phyloP scores from a whole-genome alignment of 768 basidiomycete species.

The Boletus reticuloceps region DNA sequence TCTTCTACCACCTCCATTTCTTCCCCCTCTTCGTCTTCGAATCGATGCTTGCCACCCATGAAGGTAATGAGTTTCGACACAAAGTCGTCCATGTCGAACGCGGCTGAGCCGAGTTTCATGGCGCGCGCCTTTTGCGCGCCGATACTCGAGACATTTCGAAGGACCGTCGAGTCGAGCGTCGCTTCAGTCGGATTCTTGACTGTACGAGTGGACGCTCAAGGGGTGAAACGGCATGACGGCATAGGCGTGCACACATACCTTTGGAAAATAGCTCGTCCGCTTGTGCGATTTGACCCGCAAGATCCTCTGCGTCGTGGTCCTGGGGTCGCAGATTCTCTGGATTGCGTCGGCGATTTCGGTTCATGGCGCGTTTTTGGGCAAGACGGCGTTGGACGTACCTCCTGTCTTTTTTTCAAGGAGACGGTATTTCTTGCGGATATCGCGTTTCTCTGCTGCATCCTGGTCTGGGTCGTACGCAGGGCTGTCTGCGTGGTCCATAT shows the following conservation, averaged over 20 bases:
- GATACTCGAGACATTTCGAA: conserved; percentile 74
- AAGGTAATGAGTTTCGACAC: conserved; percentile 68
- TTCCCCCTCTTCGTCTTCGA: conserved; percentile 44
- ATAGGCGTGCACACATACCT: conserved; percentile 44
- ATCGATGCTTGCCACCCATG: conserved; percentile 68
- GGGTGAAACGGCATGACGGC: background rate
- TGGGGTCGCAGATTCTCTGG: conserved; percentile 50
- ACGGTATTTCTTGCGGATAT: conserved; percentile 72
- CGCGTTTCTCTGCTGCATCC: conserved; percentile 75
- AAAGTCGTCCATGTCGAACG: conserved; percentile 93
- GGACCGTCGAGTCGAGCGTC: conserved; percentile 81
- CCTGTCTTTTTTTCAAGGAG: conserved; percentile 59
- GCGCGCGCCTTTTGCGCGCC: conserved; percentile 86
- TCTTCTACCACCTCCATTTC: conserved; percentile 55
- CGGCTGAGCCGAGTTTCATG: conserved; percentile 83
- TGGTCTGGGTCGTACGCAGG: conserved; percentile 80
- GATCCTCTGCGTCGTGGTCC: conserved; percentile 53
- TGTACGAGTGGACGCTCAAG: conserved; percentile 22
- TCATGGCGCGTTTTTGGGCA: background rate
- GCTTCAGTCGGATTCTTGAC: conserved; percentile 87
- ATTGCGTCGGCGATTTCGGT: background rate
- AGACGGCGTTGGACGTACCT: conserved; percentile 40
- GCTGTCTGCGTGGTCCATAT: conserved; percentile 18
- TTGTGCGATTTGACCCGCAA: conserved; percentile 52
- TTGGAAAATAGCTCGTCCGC: conserved; percentile 65